These are phyloP conservation scores for Umbelopsis sp. DNA, from an alignment of 192 early-diverging fungal species.

Conservation along the genomic window DNA sequence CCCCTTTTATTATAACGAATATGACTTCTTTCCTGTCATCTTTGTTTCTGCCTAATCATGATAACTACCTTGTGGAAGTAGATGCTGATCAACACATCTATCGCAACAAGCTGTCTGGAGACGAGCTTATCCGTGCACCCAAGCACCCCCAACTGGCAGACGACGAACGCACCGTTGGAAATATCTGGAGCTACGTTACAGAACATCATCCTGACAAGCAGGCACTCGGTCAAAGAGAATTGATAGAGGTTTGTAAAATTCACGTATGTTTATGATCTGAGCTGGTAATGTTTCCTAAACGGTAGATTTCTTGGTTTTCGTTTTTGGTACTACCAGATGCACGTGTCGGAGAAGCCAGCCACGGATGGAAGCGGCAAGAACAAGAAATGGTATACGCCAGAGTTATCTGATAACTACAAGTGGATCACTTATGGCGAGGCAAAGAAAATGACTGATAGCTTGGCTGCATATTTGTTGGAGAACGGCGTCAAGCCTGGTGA, in stretches of 20 bases:
- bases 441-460: conserved; percentile 37
- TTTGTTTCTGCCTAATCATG: conserved; percentile 19
- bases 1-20: neutral
- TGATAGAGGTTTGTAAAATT: conserved; percentile 40
- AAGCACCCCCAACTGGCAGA: conserved; percentile 28
- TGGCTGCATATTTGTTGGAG: conserved; percentile 56
- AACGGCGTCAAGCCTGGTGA: conserved; percentile 54
- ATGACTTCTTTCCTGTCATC: conserved; percentile 3
- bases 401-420: conserved; percentile 61
- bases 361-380: conserved; percentile 39
- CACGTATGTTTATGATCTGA: neutral
- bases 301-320: neutral
- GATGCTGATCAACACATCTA: conserved; percentile 48
- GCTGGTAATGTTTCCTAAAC: neutral
- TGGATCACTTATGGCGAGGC: conserved; percentile 74
- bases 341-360: conserved; percentile 35
- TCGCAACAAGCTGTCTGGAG: conserved; percentile 37
- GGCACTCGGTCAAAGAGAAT: conserved; percentile 43
- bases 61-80: conserved; percentile 33
- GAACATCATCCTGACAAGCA: conserved; percentile 41
- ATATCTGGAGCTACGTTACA: conserved; percentile 44
- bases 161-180: conserved; percentile 38
- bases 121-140: conserved; percentile 43
- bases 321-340: conserved; percentile 21
- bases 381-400: conserved; percentile 75